Conservation (phyloP, 371 early-diverging fungal species). For the Capillidium rhysosporum region DNA sequence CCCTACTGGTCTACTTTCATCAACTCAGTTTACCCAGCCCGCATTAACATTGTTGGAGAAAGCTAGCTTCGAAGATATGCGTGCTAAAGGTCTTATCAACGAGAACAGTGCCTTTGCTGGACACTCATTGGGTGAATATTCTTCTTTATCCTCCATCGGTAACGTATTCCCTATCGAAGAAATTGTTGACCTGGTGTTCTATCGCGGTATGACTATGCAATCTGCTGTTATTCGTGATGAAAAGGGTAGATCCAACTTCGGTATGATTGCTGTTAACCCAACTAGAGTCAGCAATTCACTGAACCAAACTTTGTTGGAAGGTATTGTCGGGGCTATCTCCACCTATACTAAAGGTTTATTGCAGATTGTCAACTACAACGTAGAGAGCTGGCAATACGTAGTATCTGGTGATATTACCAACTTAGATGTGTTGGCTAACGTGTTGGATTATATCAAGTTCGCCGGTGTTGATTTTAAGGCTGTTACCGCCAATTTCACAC, state of each 20-base stretch:
- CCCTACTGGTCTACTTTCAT: constrained; percentile 75
- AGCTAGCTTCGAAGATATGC: constrained; percentile 85
- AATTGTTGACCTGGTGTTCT: constrained; percentile 84
- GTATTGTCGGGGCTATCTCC: constrained; percentile 65
- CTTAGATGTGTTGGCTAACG: constrained; percentile 56
- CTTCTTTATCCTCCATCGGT: constrained; percentile 79
- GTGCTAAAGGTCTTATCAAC: constrained; percentile 65
- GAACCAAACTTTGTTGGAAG: constrained; percentile 61
- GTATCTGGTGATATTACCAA: constrained; percentile 73
- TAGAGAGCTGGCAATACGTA: constrained; percentile 89
- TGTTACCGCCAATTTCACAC: constrained; percentile 64
- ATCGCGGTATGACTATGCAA: constrained; percentile 96
- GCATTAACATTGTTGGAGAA: constrained; percentile 82
- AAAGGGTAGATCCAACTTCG: constrained; percentile 71
- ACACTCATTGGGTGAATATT: constrained; percentile 92
- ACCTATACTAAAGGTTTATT: constrained; percentile 53
- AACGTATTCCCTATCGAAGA: constrained; percentile 70
- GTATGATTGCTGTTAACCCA: constrained; percentile 91
- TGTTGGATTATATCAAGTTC: constrained; percentile 43
- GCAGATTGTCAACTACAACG: constrained; percentile 95
- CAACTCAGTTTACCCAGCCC: constrained; percentile 94
- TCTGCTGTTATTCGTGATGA: constrained; percentile 73
- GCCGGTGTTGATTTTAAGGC: constrained; percentile 65
- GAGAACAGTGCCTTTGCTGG: constrained; percentile 79
- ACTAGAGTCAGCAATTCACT: constrained; percentile 71